Evolutionary conservation across 371 early-diverging fungal genomes (phyloP).

Genomic region (Syncephalastrum sp.): DNA sequence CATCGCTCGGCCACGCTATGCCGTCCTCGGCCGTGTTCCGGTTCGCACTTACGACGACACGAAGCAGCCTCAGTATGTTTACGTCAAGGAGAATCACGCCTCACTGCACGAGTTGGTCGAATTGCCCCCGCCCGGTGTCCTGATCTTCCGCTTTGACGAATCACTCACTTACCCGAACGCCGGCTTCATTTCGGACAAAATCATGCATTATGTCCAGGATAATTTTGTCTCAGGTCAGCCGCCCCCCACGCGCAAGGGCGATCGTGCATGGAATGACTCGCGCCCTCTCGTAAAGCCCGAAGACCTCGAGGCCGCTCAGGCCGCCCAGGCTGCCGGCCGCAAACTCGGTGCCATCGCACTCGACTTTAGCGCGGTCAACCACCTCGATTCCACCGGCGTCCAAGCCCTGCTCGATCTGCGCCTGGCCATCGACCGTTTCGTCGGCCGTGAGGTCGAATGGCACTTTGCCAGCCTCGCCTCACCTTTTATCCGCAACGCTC

Average conservation of each 20-base stretch:
- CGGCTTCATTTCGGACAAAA: slow-evolving; percentile 43
- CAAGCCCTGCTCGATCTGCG: slow-evolving; percentile 51
- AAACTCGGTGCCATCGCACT: slow-evolving; percentile 50
- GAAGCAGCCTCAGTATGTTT: slow-evolving; percentile 27
- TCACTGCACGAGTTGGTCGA: slow-evolving; percentile 29
- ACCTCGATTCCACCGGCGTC: slow-evolving; percentile 61
- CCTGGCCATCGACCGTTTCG: slow-evolving; percentile 37
- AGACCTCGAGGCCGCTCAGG: slow-evolving; percentile 11
- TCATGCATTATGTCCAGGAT: slow-evolving; percentile 27
- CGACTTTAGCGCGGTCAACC: slow-evolving; percentile 64
- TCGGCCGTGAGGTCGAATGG: slow-evolving; percentile 43
- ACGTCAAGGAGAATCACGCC: slow-evolving; percentile 42
- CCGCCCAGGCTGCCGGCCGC: slow-evolving; percentile 9
- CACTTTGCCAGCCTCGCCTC: slow-evolving; percentile 36
- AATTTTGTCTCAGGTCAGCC: slow-evolving; percentile 29
- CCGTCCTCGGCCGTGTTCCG: slow-evolving; percentile 40
- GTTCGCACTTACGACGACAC: slow-evolving; percentile 17
- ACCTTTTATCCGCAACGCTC: slow-evolving; percentile 24
- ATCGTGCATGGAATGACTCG: slow-evolving; percentile 55
- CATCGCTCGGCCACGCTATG: slow-evolving; percentile 65
- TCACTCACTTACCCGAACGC: slow-evolving; percentile 71
- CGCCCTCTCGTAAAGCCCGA: slow-evolving; percentile 16
- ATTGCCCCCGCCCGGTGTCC: slow-evolving; percentile 54
- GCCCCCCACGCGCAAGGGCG: slow-evolving; percentile 25
- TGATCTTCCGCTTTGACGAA: slow-evolving; percentile 60